Evolutionary conservation across 768 basidiomycete genomes (phyloP), one percentile per base, ranked within the genome.

Genomic region (Phanerochaete carnosa): DNA sequence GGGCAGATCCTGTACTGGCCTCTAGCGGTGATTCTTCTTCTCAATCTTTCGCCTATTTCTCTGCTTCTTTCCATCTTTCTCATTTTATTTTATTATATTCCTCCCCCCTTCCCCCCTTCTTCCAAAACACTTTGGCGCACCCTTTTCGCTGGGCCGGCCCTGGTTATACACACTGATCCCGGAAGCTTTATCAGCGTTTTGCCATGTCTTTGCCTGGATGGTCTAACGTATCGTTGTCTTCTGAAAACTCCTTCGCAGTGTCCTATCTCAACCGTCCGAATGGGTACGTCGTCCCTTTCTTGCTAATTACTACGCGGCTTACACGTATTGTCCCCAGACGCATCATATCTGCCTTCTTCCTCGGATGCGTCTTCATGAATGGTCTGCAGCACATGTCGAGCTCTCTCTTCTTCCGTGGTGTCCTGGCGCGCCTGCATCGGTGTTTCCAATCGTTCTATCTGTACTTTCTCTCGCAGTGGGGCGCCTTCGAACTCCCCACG

Each of bases 281-380:
- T 37, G 58, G 35, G 62, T 63, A 52, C 26, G 62, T 60, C 9
- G 1, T 37, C 9, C 28, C 23, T 16, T 22, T 43, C 11, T 3
- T 55, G n/a, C 13, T 32, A 28, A 5, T 7, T 33, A 13, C 6
- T 32, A 30, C 19, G 23, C 28, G 19, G 25, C 57, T 58, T 9
- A 55, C 1, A 2, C n/a, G 22, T 28, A 3, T 45, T n/a, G 22
- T 5, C 37, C 2, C 15, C 33, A 80, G 79, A 62, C 76, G 70
- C 35, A 66, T 73, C 16, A 64, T 78, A 25, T 67, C 76, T 15
- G 68, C 74, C 0, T 80, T 80, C 64, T 75, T 75, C 53, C 66
- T 78, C 7, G 79, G 78, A 33, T 77, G 75, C 70, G 76, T 77
- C 2, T 78, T 76, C 63, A 64, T 76, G 45, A 68, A 69, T 54